A percentile compares a stretch with the other conserved stretches of the same genome.
Conservation (phyloP, 108 stramenopile species). For the Nannochloropsis gaditana region DNA sequence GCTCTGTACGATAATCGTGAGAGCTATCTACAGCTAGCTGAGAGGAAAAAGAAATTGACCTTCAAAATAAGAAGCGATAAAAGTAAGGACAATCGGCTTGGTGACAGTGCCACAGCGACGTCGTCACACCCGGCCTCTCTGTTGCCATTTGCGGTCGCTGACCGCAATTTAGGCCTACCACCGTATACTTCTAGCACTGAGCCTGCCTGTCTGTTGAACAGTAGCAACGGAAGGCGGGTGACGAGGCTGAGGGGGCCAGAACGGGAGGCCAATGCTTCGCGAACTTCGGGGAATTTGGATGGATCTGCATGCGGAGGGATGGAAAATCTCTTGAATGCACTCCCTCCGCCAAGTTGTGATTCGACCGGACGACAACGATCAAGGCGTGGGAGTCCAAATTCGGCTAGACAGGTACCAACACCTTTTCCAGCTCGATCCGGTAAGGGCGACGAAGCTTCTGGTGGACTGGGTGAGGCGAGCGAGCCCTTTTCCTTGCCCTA, state of each 20-base stretch:
- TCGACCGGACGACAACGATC: neutral
- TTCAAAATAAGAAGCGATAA: neutral
- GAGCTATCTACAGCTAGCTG: conserved; percentile 7
- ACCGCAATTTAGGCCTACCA: no score
- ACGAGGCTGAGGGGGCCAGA: neutral
- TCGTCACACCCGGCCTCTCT: neutral
- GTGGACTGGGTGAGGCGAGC: neutral
- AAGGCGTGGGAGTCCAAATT: neutral
- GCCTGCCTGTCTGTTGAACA: neutral
- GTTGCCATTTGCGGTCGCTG: no score
- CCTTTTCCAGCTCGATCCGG: neutral
- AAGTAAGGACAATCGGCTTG: neutral
- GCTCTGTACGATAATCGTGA: neutral
- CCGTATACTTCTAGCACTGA: neutral
- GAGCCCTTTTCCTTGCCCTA: neutral
- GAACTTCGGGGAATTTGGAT: neutral
- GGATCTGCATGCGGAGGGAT: neutral
- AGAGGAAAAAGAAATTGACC: neutral
- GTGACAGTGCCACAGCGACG: neutral
- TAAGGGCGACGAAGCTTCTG: neutral
- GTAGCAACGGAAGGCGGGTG: neutral
- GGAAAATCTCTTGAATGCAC: neutral
- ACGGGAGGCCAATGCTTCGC: neutral
- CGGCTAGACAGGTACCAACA: neutral
- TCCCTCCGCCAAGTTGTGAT: neutral